phyloP scores from a whole-genome alignment of 805 yeast species.

The Schwanniomyces yamadae region DNA sequence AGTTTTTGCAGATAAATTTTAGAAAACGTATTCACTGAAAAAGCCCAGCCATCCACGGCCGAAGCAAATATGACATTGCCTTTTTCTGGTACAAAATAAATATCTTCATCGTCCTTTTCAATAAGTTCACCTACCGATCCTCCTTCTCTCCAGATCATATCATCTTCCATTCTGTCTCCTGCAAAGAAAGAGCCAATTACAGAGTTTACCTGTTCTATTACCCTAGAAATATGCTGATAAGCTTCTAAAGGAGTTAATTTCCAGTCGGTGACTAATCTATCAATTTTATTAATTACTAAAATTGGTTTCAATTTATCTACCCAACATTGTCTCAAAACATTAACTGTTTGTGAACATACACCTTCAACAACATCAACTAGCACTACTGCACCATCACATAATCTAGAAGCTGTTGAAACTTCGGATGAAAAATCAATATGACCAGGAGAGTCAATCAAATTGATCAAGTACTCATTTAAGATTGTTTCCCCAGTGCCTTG shows the following conservation, averaged over 20 bases:
- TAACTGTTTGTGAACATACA: conserved; percentile 95
- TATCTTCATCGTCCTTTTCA: conserved; percentile 75
- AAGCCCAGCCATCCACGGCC: conserved; percentile 98
- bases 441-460: conserved; percentile 98
- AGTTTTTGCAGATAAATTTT: conserved; percentile 79
- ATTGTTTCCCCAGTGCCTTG: conserved; percentile 35
- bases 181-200: conserved; percentile 91
- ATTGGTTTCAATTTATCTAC: conserved; percentile 85
- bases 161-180: conserved; percentile 91
- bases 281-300: conserved; percentile 87
- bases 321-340: conserved; percentile 95
- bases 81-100: conserved; percentile 83
- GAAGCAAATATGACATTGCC: conserved; percentile 88
- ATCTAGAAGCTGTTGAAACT: conserved; percentile 91
- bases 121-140: conserved; percentile 58
- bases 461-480: conserved; percentile 77
- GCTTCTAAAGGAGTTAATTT: conserved; percentile 84
- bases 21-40: conserved; percentile 84
- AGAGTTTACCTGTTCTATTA: conserved; percentile 91
- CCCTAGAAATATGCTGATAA: conserved; percentile 69
- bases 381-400: conserved; percentile 96
- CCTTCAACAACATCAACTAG: conserved; percentile 97
- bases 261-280: conserved; percentile 78
- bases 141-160: conserved; percentile 69
- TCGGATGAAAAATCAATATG: conserved; percentile 96